Conservation (phyloP, 2,329 filamentous ascomycete species). For the Pezicula radicicola region DNA sequence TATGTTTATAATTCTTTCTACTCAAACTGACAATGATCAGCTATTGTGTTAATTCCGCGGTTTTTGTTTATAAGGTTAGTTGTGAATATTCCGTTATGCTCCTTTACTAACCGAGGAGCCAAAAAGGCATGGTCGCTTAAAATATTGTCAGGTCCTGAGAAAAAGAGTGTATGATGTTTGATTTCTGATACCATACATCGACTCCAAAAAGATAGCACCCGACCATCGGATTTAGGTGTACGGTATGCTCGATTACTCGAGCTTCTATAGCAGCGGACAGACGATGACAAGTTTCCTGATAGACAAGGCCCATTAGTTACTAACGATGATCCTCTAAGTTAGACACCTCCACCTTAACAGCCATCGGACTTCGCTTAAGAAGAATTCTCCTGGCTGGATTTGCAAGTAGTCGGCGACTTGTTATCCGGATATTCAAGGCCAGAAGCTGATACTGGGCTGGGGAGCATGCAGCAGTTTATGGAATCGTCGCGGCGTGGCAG, state of each 20-base stretch:
- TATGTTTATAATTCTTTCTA: neutral
- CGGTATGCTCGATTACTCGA: slow-evolving; percentile 58
- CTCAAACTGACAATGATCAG: slow-evolving; percentile 19
- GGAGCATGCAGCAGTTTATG: slow-evolving; percentile 7
- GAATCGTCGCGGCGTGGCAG: slow-evolving; percentile 1
- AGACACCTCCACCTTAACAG: slow-evolving; percentile 22
- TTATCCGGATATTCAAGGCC: slow-evolving; percentile 37
- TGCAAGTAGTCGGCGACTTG: slow-evolving; percentile 57
- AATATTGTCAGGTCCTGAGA: slow-evolving; percentile 53
- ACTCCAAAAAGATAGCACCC: slow-evolving; percentile 54
- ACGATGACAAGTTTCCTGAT: slow-evolving; percentile 8
- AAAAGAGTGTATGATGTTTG: slow-evolving; percentile 52
- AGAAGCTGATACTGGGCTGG: slow-evolving; percentile 4
- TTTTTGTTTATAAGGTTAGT: slow-evolving; percentile 59
- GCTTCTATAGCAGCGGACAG: slow-evolving; percentile 45
- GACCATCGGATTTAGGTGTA: slow-evolving; percentile 55
- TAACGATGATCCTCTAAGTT: slow-evolving; percentile 26
- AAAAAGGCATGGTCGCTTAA: slow-evolving; percentile 52
- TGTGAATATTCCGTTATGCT: neutral
- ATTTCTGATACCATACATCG: slow-evolving; percentile 54
- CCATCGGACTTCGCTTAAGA: slow-evolving; percentile 39
- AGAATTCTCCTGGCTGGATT: slow-evolving; percentile 60
- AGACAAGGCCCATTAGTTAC: slow-evolving; percentile 24
- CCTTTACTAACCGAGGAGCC: neutral
- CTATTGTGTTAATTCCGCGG: slow-evolving; percentile 56